These are phyloP conservation scores for Geum urbanum DNA, from an alignment of 306 rosid species.

Conservation along the genomic window DNA sequence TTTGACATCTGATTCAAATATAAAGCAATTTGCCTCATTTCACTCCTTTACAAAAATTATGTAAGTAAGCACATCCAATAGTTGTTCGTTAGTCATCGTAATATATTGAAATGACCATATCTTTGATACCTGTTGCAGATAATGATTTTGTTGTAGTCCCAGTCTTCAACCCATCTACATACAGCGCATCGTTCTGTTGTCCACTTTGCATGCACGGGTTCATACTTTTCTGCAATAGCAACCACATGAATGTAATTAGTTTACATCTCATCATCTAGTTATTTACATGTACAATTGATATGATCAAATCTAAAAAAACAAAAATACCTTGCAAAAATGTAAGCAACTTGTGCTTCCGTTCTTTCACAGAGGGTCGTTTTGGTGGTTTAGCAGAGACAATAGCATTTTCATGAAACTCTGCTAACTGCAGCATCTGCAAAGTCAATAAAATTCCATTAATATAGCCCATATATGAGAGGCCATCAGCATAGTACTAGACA, in stretches of 20 bases:
- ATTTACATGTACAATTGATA: neutral
- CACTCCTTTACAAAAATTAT: neutral
- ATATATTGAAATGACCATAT: conserved; percentile 13
- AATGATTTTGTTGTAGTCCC: conserved; percentile 98
- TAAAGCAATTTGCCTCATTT: neutral
- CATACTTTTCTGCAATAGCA: conserved; percentile 73
- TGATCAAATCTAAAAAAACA: neutral
- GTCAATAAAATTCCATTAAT: conserved; percentile 28
- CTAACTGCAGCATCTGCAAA: conserved; percentile 91
- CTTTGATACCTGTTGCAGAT: conserved; percentile 81
- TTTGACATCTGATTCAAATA: conserved; percentile 73
- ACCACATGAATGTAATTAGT: conserved; percentile 22
- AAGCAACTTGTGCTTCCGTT: conserved; percentile 84
- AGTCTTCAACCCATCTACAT: conserved; percentile 99
- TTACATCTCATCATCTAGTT: conserved; percentile 15
- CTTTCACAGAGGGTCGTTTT: conserved; percentile 78
- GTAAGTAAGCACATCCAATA: conserved; percentile 3
- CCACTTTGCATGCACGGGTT: conserved; percentile 93
- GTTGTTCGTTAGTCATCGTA: conserved; percentile 1
- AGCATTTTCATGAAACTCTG: conserved; percentile 82
- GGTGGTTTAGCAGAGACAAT: conserved; percentile 64
- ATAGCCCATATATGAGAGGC: neutral
- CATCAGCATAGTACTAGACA: neutral
- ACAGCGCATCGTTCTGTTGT: conserved; percentile 99
- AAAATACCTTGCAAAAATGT: conserved; percentile 79